These are phyloP conservation scores for Cercospora janseana DNA, from an alignment of 2,329 filamentous ascomycete genomes.

Conservation along the genomic window DNA sequence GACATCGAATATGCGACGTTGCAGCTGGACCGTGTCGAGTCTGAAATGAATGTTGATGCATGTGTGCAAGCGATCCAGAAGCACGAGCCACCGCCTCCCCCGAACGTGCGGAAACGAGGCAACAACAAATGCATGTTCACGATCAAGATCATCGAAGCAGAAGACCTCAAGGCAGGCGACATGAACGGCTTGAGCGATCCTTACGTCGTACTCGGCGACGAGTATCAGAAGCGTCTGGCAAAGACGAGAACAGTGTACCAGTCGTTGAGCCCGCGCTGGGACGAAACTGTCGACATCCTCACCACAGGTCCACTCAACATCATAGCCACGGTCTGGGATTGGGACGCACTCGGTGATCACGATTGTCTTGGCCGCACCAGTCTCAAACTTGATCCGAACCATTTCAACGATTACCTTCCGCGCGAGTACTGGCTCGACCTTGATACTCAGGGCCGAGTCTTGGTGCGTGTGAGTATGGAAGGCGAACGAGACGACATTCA, in stretches of 20 bases:
- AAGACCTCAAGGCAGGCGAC: conserved; percentile 97
- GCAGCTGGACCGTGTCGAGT: conserved; percentile 86
- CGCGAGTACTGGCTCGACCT: conserved; percentile 97
- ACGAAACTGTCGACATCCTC: conserved; percentile 94
- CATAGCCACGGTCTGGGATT: conserved; percentile 97
- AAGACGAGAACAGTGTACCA: conserved; percentile 91
- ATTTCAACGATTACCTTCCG: conserved; percentile 94
- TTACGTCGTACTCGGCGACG: conserved; percentile 93
- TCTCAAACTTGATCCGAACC: conserved; percentile 93
- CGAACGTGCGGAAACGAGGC: conserved; percentile 57
- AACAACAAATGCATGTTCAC: conserved; percentile 94
- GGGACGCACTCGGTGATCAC: conserved; percentile 94
- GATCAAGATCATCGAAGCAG: conserved; percentile 96
- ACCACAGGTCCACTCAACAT: conserved; percentile 89
- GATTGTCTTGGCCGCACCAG: conserved; percentile 97
- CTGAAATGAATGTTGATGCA: conserved; percentile 83
- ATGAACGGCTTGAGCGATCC: conserved; percentile 92
- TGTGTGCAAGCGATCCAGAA: conserved; percentile 79
- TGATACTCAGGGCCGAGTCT: conserved; percentile 85
- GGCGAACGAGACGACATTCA: conserved; percentile 97
- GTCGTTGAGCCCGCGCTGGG: conserved; percentile 92
- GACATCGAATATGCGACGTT: conserved; percentile 94
- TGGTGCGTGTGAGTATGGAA: conserved; percentile 96
- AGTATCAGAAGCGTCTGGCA: conserved; percentile 93
- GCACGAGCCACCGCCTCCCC: conserved; percentile 68